Percentiles rank a stretch among this genome's conserved stretches.
Conservation (phyloP, 352 stramenopile species). For the Phytophthora idaei region DNA sequence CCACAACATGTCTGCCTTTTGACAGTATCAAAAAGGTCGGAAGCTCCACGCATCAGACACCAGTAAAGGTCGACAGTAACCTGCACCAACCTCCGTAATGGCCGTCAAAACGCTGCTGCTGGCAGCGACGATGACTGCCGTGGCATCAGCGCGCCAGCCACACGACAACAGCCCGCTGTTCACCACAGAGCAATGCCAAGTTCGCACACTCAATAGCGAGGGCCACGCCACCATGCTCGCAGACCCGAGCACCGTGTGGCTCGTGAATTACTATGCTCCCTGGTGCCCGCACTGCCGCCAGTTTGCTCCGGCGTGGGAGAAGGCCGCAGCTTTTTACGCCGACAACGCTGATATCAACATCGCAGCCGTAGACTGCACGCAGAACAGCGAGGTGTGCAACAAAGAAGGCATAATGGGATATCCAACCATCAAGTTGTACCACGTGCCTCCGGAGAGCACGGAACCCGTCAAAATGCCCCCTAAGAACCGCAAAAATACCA, state of each 20-base stretch:
- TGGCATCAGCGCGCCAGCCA: constrained; percentile 11
- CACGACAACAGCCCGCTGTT: constrained; percentile 63
- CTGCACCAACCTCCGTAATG: constrained; percentile 10
- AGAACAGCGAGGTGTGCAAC: constrained; percentile 59
- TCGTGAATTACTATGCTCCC: constrained; percentile 85
- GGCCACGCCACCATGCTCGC: constrained; percentile 49
- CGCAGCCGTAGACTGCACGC: constrained; percentile 79
- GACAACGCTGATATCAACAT: constrained; percentile 58
- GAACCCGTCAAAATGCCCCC: constrained; percentile 44
- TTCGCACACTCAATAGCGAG: constrained; percentile 44
- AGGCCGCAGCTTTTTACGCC: constrained; percentile 70
- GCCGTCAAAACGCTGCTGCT: constrained; percentile 27
- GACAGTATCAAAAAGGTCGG: constrained; percentile 13
- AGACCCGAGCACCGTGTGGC: constrained; percentile 55
- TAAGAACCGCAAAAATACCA: constrained; percentile 50
- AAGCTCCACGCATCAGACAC: constrained; percentile 24
- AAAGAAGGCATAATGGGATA: constrained; percentile 69
- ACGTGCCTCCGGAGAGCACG: constrained; percentile 46
- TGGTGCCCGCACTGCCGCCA: constrained; percentile 82
- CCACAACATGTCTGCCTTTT: neutral
- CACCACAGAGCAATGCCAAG: constrained; percentile 57
- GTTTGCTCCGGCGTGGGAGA: constrained; percentile 75
- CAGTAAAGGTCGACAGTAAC: neutral
- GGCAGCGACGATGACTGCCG: constrained; percentile 6
- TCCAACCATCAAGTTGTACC: constrained; percentile 72